Evolutionary conservation across 495 filamentous ascomycete species (phyloP), one percentile per base, ranked within the genome.

Genomic region (Tuber calosporum): DNA sequence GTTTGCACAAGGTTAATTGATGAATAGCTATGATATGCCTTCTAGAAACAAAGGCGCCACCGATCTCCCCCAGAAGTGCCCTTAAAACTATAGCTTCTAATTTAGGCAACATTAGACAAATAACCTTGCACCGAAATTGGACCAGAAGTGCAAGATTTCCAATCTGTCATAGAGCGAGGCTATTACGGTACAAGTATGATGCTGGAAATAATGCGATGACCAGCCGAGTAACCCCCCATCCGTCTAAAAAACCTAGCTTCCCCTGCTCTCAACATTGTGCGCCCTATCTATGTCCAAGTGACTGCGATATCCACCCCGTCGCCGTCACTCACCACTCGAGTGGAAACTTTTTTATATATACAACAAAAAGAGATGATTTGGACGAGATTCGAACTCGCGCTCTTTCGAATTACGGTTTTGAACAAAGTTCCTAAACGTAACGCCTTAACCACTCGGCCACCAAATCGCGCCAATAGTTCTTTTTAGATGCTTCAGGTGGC

Each of bases 401-500:
- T 75, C 73, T 75, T 75, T 74, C 73, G 73, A 74, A 75, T 74
- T 75, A 75, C 73, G 73, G 71, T 75, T 75, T 75, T 72, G 73
- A 58, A 75, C 26, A 17, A 68, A 68, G 41, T 71, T 75, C 73
- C 73, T 58, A 75, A 75, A 75, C 73, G 73, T 75, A 75, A 74
- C 73, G 73, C 73, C 73, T 75, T 75, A 75, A 75, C 73, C 73
- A 74, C 73, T 74, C 73, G 73, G 73, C 73, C 66, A 69, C 66
- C 53, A 62, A 62, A 62, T 62, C 53, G 13, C 19, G 17, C 26
- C 26, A 6, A 34, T 15, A 0, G 22, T 58, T 26, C n/a, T 1
- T 0, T 26, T 58, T n/a, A 26, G n/a, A 58, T 26, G n/a, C 48
- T 11, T 26, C 9, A 26, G 4, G 48, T 58, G 9, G 48, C 4